phyloP scores from a whole-genome alignment of 805 yeast species.

The Candida nitratophila region DNA sequence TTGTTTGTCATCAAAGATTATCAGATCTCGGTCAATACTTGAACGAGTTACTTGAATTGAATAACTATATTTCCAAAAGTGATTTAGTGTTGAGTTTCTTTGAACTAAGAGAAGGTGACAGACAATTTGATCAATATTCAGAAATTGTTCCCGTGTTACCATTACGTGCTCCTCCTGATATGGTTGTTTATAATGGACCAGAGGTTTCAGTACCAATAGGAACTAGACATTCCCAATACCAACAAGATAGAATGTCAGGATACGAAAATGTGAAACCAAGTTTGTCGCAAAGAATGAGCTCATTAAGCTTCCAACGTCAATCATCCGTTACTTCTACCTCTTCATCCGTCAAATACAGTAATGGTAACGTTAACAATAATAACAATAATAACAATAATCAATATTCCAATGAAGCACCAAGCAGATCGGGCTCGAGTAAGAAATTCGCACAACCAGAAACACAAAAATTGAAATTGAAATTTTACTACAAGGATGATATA shows the following conservation, averaged over 20 bases:
- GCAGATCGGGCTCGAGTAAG: not conserved
- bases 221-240: constrained; percentile 30
- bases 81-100: constrained; percentile 66
- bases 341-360: constrained; percentile 1
- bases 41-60: constrained; percentile 56
- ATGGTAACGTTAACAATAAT: no score
- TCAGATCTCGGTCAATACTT: constrained; percentile 48
- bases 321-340: constrained; percentile 8
- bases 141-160: constrained; percentile 21
- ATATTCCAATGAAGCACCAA: not conserved
- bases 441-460: not conserved
- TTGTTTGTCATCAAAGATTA: constrained; percentile 45
- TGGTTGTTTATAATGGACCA: constrained; percentile 13
- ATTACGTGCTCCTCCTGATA: constrained; percentile 22
- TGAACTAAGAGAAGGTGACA: constrained; percentile 58
- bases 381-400: not conserved
- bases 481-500: constrained; percentile 74
- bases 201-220: constrained; percentile 12
- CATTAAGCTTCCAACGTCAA: constrained; percentile 12
- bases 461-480: constrained; percentile 54
- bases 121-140: constrained; percentile 28
- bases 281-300: constrained; percentile 14
- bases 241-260: constrained; percentile 46
- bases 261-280: constrained; percentile 28
- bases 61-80: constrained; percentile 66